A percentile compares a stretch with the other conserved stretches of the same genome.
These are phyloP conservation scores for Xylaria sp. DNA, from an alignment of 2,329 filamentous ascomycete genomes.

Conservation along the genomic window DNA sequence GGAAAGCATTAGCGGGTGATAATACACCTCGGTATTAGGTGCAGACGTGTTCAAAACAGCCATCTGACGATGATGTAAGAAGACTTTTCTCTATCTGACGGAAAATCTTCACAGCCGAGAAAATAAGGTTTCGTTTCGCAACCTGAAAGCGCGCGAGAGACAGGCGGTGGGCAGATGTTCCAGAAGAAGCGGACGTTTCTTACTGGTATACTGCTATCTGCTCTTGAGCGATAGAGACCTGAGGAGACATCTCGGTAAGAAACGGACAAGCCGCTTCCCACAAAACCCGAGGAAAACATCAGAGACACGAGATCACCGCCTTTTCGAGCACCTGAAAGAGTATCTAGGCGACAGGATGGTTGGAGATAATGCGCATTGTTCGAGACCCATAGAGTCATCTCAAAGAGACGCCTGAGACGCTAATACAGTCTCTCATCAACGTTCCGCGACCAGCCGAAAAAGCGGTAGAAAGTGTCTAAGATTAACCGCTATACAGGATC, in stretches of 20 bases:
- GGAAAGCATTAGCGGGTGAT: background rate
- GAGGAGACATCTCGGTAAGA: background rate
- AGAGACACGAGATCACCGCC: constrained; percentile 28
- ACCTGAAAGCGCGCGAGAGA: constrained; percentile 1
- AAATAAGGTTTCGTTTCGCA: background rate
- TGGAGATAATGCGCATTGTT: constrained; percentile 25
- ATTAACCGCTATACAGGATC: background rate
- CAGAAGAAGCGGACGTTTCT: constrained; percentile 6
- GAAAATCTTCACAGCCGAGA: background rate
- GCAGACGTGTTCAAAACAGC: background rate
- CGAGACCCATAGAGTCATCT: constrained; percentile 19
- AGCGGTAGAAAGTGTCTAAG: constrained; percentile 31
- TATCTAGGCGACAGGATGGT: background rate
- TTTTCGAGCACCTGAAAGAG: constrained; percentile 27
- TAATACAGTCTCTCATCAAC: background rate
- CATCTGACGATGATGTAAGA: background rate
- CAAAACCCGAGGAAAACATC: background rate
- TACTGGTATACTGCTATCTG: background rate
- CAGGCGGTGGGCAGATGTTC: constrained; percentile 16
- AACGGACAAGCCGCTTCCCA: background rate
- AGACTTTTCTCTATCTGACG: background rate
- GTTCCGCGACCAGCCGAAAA: constrained; percentile 19
- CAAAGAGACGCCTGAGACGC: constrained; percentile 26
- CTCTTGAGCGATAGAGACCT: background rate
- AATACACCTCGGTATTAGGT: background rate